phyloP scores from a whole-genome alignment of 805 yeast species.

The Clavispora santaluciae region DNA sequence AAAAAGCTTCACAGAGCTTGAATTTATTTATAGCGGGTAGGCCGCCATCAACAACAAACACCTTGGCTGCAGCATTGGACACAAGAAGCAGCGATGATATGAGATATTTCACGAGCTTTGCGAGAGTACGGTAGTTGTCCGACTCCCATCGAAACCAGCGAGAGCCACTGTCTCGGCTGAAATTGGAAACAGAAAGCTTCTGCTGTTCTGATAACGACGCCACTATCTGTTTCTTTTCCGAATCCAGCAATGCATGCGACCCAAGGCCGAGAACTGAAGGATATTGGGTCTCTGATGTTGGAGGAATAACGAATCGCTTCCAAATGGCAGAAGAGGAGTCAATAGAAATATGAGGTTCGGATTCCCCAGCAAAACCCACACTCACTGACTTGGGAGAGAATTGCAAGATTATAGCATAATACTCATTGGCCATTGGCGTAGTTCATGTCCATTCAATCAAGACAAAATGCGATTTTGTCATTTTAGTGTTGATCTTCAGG shows the following conservation, averaged over 20 bases:
- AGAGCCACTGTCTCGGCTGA: background rate
- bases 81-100: slow-evolving; percentile 9
- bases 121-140: slow-evolving; percentile 7
- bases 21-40: slow-evolving; percentile 7
- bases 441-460: background rate
- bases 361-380: slow-evolving; percentile 16
- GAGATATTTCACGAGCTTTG: slow-evolving; percentile 6
- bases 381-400: slow-evolving; percentile 6
- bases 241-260: background rate
- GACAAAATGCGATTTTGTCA: background rate
- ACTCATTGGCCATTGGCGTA: slow-evolving; percentile 15
- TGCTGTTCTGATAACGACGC: background rate
- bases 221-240: background rate
- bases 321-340: slow-evolving; percentile 6
- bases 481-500: too few relatives aligned
- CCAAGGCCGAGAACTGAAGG: background rate
- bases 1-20: slow-evolving; percentile 8
- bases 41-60: slow-evolving; percentile 11
- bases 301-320: background rate
- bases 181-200: background rate
- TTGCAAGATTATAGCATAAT: slow-evolving; percentile 16
- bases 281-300: background rate
- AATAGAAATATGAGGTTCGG: slow-evolving; percentile 5
- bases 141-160: slow-evolving; percentile 6
- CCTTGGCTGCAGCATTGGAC: slow-evolving; percentile 9